Base-by-base conservation (phyloP, 208 protist genomes). In the Novymonas esmeraldas region DNA sequence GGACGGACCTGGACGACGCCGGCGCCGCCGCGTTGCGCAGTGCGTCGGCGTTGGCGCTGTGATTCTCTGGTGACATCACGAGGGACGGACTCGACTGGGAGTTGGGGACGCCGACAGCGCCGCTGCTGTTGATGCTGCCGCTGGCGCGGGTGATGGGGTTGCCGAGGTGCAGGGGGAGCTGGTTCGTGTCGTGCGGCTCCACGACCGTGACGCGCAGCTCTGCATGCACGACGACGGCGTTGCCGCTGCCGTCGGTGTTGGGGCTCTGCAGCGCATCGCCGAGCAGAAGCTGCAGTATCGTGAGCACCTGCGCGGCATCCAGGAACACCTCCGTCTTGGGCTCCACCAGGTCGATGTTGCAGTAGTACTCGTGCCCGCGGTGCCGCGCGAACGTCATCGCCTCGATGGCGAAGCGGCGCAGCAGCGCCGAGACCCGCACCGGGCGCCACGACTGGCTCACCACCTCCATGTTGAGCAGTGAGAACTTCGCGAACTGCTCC, bases 401-500 rank as follows among this genome's bases (percentile, higher is more conserved):
- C 52, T 93, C 82, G n/a, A 65, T 22, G 4, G 73, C 41, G 64
- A 96, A 92, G 41, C 78, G 77, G 14, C 79, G 71, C 10, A 92
- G 55, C 36, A 93, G 48, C 44, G 75, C 60, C 5, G 71, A 73
- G 20, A 94, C 49, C n/a, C 76, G 78, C 50, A 90, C 70, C 31
- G 91, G 86, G 10, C 83, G 85, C 88, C 85, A 94, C 46, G 69
- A 73, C 64, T 92, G 79, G 31, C 81, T 81, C 51, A 93, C 79
- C 28, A 69, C 76, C n/a, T 94, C 85, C 82, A 89, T 83, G 71
- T 90, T 96, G 24, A 94, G 70, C 68, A 66, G 55, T 33, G 87
- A 84, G 46, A 93, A 81, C n/a, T 78, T 79, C 1, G 82, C 44
- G 71, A 93, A 93, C 45, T 85, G 74, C 56, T 93, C 82, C 28